phyloP scores from a whole-genome alignment of 1,284 basidiomycete species.

The Ceratorhiza oryzae-sativae region DNA sequence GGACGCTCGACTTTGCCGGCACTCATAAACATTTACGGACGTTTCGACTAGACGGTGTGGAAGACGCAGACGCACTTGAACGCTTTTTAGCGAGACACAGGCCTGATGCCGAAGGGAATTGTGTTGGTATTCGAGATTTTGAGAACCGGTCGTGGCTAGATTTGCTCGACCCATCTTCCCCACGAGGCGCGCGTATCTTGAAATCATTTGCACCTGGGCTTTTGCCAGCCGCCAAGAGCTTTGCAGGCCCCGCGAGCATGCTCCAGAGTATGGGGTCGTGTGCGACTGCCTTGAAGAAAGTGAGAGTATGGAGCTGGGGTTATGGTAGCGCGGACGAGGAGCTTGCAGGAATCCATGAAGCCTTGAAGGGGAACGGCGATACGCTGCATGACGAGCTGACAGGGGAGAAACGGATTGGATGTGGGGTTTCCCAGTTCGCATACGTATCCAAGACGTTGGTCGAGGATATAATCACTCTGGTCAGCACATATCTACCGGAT shows the following conservation, averaged over 20 bases:
- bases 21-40: conserved; percentile 18
- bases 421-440: conserved; percentile 14
- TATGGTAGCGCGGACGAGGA: conserved; percentile 35
- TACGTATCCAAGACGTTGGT: conserved; percentile 34
- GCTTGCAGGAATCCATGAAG: conserved; percentile 26
- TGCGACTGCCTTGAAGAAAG: conserved; percentile 15
- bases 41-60: conserved; percentile 28
- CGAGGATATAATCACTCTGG: conserved; percentile 30
- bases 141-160: conserved; percentile 36
- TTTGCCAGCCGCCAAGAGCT: conserved; percentile 21
- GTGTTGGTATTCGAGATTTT: conserved; percentile 8
- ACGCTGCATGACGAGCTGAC: conserved; percentile 1
- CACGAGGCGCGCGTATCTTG: conserved; percentile 20
- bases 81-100: conserved; percentile 32
- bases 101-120: conserved; percentile 11
- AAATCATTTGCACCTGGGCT: conserved; percentile 30
- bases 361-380: conserved; percentile 20
- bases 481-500: conserved; percentile 19
- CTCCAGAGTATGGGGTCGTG: conserved; percentile 30
- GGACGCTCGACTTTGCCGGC: conserved; percentile 26
- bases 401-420: conserved; percentile 16
- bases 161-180: conserved; percentile 24
- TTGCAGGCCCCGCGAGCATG: conserved; percentile 34
- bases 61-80: conserved; percentile 30
- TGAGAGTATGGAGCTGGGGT: conserved; percentile 37